Conservation (phyloP, 2,329 filamentous ascomycete species). For the Talaromyces sp. region DNA sequence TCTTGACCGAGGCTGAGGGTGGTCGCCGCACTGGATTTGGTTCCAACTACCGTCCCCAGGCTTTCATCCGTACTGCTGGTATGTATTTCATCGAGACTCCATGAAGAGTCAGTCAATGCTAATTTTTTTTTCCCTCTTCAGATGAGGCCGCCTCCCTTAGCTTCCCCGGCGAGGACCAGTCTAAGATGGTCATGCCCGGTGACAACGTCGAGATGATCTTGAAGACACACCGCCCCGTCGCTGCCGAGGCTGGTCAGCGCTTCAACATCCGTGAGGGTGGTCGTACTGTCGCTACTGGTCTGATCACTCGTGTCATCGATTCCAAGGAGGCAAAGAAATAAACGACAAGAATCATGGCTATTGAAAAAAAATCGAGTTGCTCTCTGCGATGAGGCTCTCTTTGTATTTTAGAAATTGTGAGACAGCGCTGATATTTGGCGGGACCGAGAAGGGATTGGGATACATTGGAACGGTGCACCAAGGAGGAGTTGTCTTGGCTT, state of each 20-base stretch:
- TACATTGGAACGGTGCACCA: conserved; percentile 9
- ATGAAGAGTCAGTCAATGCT: not conserved
- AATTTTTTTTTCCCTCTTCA: conserved; percentile 14
- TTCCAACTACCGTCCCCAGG: conserved; percentile 93
- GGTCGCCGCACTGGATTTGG: conserved; percentile 94
- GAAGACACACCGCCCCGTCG: conserved; percentile 76
- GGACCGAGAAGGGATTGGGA: conserved; percentile 9
- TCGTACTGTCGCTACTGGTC: conserved; percentile 76
- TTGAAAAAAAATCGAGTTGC: conserved; percentile 9
- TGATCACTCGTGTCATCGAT: conserved; percentile 66
- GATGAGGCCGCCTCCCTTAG: conserved; percentile 68
- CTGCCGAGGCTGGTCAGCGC: conserved; percentile 84
- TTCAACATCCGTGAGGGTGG: conserved; percentile 99
- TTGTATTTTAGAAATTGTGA: conserved; percentile 16
- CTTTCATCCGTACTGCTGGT: conserved; percentile 91
- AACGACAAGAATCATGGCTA: not conserved
- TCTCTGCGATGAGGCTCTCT: conserved; percentile 2
- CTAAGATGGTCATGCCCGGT: conserved; percentile 91
- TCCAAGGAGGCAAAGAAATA: conserved; percentile 21
- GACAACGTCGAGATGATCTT: conserved; percentile 98
- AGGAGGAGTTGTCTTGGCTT: conserved; percentile 11
- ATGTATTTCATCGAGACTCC: conserved; percentile 38
- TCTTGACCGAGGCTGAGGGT: conserved; percentile 95
- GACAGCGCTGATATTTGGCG: conserved; percentile 29
- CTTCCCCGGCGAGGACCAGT: conserved; percentile 77